Evolutionary conservation across 495 filamentous ascomycete species (phyloP), one percentile per base, ranked within the genome.

Genomic region (Penicillium cosmopolitanum): DNA sequence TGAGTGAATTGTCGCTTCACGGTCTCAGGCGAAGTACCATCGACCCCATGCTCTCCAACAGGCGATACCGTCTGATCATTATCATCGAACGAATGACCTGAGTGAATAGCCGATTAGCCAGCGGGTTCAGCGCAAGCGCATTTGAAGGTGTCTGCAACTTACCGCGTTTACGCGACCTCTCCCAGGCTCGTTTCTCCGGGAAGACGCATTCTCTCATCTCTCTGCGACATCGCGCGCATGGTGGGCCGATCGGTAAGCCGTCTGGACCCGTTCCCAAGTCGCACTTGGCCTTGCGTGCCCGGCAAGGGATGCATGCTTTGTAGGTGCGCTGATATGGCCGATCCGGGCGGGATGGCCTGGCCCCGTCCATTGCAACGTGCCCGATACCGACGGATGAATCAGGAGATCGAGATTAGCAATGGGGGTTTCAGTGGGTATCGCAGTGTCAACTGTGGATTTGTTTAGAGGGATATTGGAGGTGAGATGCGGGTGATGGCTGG

Each of bases 141-240:
- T 38, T 38, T 19, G 42, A 44, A 44, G 23, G 43, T 36, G 51
- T 25, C 15, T 50, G 33, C 23, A 33, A 63, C 66, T 15, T 63
- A 78, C 76, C 70, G 63, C 70, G 66, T 58, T 72, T 77, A 53
- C 64, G 65, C 50, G 63, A 72, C 50, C 77, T 76, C 46, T 77
- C 76, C 77, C 77, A 80, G 1, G 77, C 76, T 42, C 74, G 80
- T 77, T 83, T 96, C 91, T 73, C 91, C 75, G 87, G 96, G 74
- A 98, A 98, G 68, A 87, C 92, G 78, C 95, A 98, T 60, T 94
- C 87, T 71, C 93, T 92, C 76, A 87, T 80, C 71, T 98, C 95
- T 53, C 95, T 85, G 19, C 92, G 86, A 75, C 95, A 98, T 66
- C 95, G 85, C 51, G 92, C 90, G 70, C 95, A 98, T 3, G 95